These are phyloP conservation scores for Populus nigra DNA, from an alignment of 345 rosid species.

Conservation along the genomic window DNA sequence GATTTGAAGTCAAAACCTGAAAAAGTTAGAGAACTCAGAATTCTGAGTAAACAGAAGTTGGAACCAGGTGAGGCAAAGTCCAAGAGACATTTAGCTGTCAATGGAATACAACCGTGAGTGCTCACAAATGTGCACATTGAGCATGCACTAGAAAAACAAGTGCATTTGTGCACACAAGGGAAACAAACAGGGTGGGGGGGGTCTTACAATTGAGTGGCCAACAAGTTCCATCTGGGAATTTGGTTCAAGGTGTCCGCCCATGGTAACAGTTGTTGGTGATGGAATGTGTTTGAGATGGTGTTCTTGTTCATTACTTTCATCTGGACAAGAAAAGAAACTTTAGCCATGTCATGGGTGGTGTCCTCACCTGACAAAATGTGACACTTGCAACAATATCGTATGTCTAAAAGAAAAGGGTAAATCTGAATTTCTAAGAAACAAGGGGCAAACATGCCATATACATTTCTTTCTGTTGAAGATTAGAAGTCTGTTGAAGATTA, in stretches of 20 bases:
- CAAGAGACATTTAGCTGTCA: background rate
- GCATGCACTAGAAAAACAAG: background rate
- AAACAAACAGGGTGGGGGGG: slow-evolving; percentile 1
- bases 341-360: background rate
- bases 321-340: slow-evolving; percentile 27
- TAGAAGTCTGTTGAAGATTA: background rate
- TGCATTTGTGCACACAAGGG: background rate
- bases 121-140: background rate
- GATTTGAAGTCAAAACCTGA: slow-evolving; percentile 57
- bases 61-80: slow-evolving; percentile 4
- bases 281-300: slow-evolving; percentile 24
- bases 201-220: slow-evolving; percentile 65
- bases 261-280: slow-evolving; percentile 21
- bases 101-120: background rate
- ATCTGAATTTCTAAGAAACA: background rate
- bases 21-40: slow-evolving; percentile 12
- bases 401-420: background rate
- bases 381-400: background rate
- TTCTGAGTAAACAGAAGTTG: background rate
- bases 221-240: slow-evolving; percentile 58
- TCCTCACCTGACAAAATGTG: background rate
- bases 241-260: slow-evolving; percentile 37
- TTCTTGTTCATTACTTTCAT: slow-evolving; percentile 36
- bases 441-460: background rate
- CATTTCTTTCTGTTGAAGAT: background rate